Conservation (phyloP, 169 alveolate species). For the Babesia caballi region DNA sequence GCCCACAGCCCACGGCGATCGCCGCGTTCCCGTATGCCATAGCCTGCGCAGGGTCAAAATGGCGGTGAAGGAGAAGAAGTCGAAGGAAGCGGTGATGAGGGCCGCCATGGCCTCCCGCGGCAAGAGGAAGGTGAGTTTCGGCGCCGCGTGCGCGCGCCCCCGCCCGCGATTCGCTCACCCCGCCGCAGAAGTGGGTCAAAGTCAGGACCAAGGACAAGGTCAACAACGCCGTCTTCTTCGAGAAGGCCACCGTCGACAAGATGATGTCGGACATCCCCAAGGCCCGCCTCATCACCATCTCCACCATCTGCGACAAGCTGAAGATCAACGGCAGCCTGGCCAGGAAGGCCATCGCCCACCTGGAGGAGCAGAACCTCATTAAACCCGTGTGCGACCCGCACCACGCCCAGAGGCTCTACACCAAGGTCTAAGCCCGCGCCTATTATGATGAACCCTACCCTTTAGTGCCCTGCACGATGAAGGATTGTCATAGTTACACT, state of each 20-base stretch:
- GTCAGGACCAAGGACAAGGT: constrained; percentile 92
- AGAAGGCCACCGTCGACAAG: constrained; percentile 88
- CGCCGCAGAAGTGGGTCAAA: constrained; percentile 87
- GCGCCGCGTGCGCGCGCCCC: neutral
- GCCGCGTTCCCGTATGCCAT: too few species aligned
- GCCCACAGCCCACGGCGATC: neutral
- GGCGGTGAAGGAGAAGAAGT: constrained; percentile 70
- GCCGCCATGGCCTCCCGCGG: constrained; percentile 73
- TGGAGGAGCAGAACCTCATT: constrained; percentile 79
- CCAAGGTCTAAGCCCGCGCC: constrained; percentile 57
- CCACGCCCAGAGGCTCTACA: constrained; percentile 81
- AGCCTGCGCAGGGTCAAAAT: constrained; percentile 18
- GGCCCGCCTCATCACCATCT: constrained; percentile 88
- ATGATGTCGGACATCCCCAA: constrained; percentile 89
- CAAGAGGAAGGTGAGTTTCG: constrained; percentile 52
- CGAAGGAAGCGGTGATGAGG: constrained; percentile 67
- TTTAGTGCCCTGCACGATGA: constrained; percentile 38
- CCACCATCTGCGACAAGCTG: constrained; percentile 88
- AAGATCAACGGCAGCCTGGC: constrained; percentile 89
- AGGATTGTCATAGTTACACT: constrained; percentile 54
- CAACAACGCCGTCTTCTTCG: constrained; percentile 92
- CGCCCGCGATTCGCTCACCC: neutral
- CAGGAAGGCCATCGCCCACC: constrained; percentile 83
- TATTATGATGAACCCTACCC: constrained; percentile 20
- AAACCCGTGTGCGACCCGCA: constrained; percentile 85